Percentiles rank a stretch among this genome's conserved stretches.
phyloP scores from a whole-genome alignment of 805 yeast species.

The Blastobotrys chiropterorum region DNA sequence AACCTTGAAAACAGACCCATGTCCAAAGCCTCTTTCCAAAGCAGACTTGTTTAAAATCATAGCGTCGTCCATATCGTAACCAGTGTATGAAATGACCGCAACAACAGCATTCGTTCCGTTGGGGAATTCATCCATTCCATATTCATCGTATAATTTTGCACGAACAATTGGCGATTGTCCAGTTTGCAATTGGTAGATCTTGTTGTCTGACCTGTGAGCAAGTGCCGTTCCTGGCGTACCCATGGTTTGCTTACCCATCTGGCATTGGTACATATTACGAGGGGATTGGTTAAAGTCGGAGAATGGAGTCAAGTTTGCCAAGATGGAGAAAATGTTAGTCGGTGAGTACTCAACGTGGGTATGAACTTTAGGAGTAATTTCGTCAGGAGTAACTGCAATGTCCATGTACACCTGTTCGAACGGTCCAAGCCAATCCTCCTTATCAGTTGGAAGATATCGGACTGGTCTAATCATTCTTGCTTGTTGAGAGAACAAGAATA shows the following conservation, averaged over 20 bases:
- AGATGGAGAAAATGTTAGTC: constrained; percentile 86
- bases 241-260: constrained; percentile 99
- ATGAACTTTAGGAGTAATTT: constrained; percentile 74
- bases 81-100: constrained; percentile 97
- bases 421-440: constrained; percentile 87
- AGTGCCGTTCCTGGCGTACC: constrained; percentile 99
- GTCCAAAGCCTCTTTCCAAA: constrained; percentile 95
- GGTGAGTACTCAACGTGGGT: constrained; percentile 94
- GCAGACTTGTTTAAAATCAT: constrained; percentile 97
- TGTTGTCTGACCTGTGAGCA: constrained; percentile 88
- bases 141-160: constrained; percentile 87
- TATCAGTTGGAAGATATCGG: constrained; percentile 77
- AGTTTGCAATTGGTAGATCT: constrained; percentile 82
- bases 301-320: constrained; percentile 96
- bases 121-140: constrained; percentile 97
- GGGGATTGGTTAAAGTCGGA: constrained; percentile 99
- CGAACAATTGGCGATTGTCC: constrained; percentile 98
- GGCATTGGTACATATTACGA: constrained; percentile 99
- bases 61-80: constrained; percentile 99
- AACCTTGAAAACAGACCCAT: constrained; percentile 92
- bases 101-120: constrained; percentile 98
- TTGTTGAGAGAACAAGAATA: constrained; percentile 83
- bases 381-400: constrained; percentile 89
- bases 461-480: constrained; percentile 97
- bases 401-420: constrained; percentile 97